phyloP scores from a whole-genome alignment of 148 eudicot genomes.

The Cornus kousa region DNA sequence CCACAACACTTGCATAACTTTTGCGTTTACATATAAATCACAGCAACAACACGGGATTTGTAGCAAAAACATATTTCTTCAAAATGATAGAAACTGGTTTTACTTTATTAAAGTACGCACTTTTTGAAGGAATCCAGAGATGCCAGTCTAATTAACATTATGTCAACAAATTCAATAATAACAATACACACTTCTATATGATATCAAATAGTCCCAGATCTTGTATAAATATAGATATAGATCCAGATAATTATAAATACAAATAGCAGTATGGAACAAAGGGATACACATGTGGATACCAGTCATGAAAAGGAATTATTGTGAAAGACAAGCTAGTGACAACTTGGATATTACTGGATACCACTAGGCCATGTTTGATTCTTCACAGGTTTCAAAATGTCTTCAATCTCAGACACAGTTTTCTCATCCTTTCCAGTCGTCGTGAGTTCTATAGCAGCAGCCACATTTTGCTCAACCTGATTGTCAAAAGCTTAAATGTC shows the following conservation, averaged over 20 bases:
- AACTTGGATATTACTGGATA: conserved; percentile 35
- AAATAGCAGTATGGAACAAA: background rate
- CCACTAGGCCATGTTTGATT: conserved; percentile 96
- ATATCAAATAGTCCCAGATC: too few species aligned
- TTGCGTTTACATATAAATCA: too few species aligned
- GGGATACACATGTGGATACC: background rate
- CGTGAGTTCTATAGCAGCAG: conserved; percentile 67
- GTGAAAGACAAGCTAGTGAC: background rate
- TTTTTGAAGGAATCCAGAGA: too few species aligned
- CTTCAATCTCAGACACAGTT: conserved; percentile 58
- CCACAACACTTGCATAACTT: too few species aligned
- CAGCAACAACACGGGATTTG: too few species aligned
- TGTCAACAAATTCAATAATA: too few species aligned
- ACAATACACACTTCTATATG: too few species aligned
- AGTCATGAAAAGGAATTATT: background rate
- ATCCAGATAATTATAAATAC: background rate
- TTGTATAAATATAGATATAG: background rate
- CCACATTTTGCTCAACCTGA: conserved; percentile 87
- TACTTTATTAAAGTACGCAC: too few species aligned
- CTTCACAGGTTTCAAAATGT: conserved; percentile 75
- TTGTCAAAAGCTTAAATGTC: conserved; percentile 9
- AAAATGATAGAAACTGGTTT: too few species aligned
- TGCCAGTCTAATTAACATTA: too few species aligned
- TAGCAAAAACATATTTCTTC: too few species aligned
- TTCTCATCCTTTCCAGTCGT: conserved; percentile 49